These are phyloP conservation scores for Bruguiera sexangula DNA, from an alignment of 345 rosid genomes.

Conservation along the genomic window DNA sequence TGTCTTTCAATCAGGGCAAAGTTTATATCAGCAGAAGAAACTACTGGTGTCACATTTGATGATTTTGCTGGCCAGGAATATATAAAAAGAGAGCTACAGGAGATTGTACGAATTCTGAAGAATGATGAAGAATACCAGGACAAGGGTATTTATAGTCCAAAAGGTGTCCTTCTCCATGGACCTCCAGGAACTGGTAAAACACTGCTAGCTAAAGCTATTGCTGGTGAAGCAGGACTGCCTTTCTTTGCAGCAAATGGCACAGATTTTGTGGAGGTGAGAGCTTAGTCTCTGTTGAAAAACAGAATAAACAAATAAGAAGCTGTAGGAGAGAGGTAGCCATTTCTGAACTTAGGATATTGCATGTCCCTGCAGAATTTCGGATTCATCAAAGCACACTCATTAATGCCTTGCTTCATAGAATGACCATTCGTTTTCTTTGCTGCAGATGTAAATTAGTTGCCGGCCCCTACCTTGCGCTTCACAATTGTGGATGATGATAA, in stretches of 20 bases:
- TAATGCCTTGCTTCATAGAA: too few relatives aligned
- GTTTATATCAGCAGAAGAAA: conserved; percentile 93
- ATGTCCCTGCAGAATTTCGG: too few relatives aligned
- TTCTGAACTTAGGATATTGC: background rate
- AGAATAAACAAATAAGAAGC: background rate
- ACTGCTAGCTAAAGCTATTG: conserved; percentile 94
- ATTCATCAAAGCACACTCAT: too few relatives aligned
- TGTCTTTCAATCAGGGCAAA: conserved; percentile 56
- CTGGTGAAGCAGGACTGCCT: conserved; percentile 98
- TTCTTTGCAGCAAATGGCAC: conserved; percentile 97
- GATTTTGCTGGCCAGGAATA: conserved; percentile 99
- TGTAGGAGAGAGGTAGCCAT: background rate
- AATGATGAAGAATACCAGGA: conserved; percentile 90
- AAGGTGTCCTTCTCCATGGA: conserved; percentile 96
- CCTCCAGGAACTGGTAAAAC: conserved; percentile 99
- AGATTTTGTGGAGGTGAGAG: conserved; percentile 85
- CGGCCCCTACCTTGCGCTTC: too few relatives aligned
- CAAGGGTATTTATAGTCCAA: conserved; percentile 93
- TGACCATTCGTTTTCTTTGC: too few relatives aligned
- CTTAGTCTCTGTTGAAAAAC: background rate
- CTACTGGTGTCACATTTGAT: conserved; percentile 88
- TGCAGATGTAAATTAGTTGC: too few relatives aligned
- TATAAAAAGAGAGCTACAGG: conserved; percentile 84
- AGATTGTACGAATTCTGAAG: conserved; percentile 81
- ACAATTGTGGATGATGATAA: too few relatives aligned